Conservation (phyloP, 148 eudicot species). For the Silene latifolia region DNA sequence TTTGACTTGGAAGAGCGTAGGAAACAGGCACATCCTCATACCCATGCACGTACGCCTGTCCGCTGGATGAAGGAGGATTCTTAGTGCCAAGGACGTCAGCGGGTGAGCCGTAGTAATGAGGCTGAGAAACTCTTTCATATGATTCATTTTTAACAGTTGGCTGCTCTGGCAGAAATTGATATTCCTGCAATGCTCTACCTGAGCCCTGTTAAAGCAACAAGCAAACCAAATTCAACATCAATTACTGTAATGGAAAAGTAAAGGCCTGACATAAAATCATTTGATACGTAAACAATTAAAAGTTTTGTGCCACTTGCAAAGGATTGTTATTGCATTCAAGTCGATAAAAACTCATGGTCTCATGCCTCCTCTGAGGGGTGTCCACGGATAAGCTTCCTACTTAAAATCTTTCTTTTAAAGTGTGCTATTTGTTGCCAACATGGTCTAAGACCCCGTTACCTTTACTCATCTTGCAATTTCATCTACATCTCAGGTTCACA, state of each 20-base stretch:
- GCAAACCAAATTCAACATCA: slow-evolving; percentile 7
- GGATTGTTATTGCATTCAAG: too few relatives aligned
- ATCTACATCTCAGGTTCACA: too few relatives aligned
- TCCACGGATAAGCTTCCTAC: too few relatives aligned
- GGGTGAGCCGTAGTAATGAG: slow-evolving; percentile 62
- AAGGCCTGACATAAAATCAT: not conserved
- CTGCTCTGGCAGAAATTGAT: slow-evolving; percentile 90
- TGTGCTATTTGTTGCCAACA: too few relatives aligned
- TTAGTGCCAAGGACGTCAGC: slow-evolving; percentile 45
- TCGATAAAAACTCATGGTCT: too few relatives aligned
- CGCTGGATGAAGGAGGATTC: slow-evolving; percentile 44
- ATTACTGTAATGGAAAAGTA: not conserved
- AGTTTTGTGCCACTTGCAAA: too few relatives aligned
- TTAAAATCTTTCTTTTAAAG: too few relatives aligned
- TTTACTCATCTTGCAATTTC: too few relatives aligned
- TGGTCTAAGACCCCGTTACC: too few relatives aligned
- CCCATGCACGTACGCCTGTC: slow-evolving; percentile 47
- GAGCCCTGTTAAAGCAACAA: slow-evolving; percentile 47
- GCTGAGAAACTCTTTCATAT: slow-evolving; percentile 57
- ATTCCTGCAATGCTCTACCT: slow-evolving; percentile 65
- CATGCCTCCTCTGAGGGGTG: too few relatives aligned
- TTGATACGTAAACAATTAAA: too few relatives aligned
- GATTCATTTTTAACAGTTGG: slow-evolving; percentile 67
- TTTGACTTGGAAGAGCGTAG: slow-evolving; percentile 48
- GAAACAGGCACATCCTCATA: slow-evolving; percentile 55